phyloP scores from a whole-genome alignment of 768 basidiomycete species.

The Leccinum fibrillosum region DNA sequence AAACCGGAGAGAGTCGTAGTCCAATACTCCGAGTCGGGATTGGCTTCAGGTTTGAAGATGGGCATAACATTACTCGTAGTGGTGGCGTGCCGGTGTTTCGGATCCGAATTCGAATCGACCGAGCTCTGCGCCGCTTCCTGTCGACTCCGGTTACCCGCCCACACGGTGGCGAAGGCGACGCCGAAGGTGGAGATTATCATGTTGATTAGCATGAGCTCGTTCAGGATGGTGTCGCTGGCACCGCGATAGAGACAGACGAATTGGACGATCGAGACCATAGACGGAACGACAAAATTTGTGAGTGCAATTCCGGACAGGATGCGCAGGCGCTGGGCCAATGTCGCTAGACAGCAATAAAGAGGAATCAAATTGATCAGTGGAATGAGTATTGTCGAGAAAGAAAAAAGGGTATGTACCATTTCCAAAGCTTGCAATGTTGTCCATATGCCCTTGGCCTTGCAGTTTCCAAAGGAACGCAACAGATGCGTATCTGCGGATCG shows the following conservation, averaged over 20 bases:
- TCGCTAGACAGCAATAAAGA: not conserved
- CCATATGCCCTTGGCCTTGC: not conserved
- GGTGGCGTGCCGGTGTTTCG: not conserved
- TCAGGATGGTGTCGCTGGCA: not conserved
- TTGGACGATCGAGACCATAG: conserved; percentile 27
- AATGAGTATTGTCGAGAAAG: not conserved
- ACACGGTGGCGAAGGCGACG: not conserved
- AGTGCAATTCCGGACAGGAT: conserved; percentile 30
- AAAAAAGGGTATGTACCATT: not conserved
- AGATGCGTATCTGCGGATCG: conserved; percentile 7
- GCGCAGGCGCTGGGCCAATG: conserved; percentile 23
- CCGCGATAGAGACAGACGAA: conserved; percentile 5
- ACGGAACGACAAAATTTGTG: conserved; percentile 32
- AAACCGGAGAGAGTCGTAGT: not conserved
- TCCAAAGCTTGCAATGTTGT: not conserved
- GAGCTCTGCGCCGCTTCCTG: not conserved
- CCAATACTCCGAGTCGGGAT: not conserved
- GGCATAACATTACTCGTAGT: not conserved
- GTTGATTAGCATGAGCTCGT: conserved; percentile 5
- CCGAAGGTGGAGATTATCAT: conserved; percentile 13
- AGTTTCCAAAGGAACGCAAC: conserved; percentile 12
- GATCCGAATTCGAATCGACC: not conserved
- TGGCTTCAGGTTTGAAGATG: not conserved
- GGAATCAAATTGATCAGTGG: not conserved
- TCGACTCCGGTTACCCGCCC: conserved; percentile 4